Base-by-base conservation (phyloP, 306 rosid species). In the Senna tora region DNA sequence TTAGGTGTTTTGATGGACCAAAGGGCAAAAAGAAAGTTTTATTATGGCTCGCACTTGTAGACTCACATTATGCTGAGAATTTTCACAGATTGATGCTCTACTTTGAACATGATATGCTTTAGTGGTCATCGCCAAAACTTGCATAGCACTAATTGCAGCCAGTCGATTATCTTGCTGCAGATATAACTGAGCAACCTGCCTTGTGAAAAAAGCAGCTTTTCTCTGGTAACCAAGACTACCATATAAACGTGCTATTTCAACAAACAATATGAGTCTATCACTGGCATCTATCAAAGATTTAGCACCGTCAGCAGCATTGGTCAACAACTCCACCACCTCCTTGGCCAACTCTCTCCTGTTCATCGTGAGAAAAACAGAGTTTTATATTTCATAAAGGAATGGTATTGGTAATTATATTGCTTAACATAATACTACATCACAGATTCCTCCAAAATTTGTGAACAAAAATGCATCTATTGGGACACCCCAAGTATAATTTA, bases 141-240 rank as follows among this genome's bases (percentile, higher is more conserved):
- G 99, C 97, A 94, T 79, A 63, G 99, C 99, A 73, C 99, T 94
- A 56, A 94, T 92, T 76, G 99, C 99, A 74, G 99, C 96, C 77
- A 89, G 71, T 68, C 90, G 87, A 82, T 91, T 89, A 71, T 94
- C 97, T 70, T 94, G 96, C 78, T 91, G 98, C 85, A 91, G 74
- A 87, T 94, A 94, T 78, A 94, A 83, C 80, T 91, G 96, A 56
- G 98, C 98, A 73, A 94, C 91, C 95, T 87, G 98, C 87, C 97
- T 94, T 5, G 95, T 83, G 78, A 94, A 94, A 78, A 94, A 94
- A 46, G 98, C 96, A 69, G 98, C 97, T 78, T 94, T 94, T 74
- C 98, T 86, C 78, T 91, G 92, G 69, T 94, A 94, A 57, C 99
- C 97, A 69, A 94, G 94, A 63, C 89, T 79, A 12, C 95, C 99